phyloP scores from a whole-genome alignment of 768 basidiomycete genomes.

The Galerina marginata region DNA sequence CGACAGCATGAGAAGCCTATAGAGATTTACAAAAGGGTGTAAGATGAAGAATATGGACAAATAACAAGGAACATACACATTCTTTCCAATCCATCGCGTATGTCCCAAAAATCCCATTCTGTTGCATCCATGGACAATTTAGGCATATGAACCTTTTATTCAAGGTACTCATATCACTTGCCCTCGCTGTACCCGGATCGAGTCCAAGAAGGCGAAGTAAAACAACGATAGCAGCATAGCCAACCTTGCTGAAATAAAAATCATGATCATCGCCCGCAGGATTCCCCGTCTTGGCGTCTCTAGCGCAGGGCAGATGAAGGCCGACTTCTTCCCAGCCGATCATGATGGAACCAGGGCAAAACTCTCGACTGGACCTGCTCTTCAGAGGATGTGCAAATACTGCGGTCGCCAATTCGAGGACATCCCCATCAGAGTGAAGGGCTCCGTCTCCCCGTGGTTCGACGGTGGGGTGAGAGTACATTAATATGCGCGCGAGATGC shows the following conservation, averaged over 20 bases:
- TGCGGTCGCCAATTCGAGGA: background rate
- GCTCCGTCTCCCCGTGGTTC: background rate
- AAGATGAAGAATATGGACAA: too few relatives aligned
- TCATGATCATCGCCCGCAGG: background rate
- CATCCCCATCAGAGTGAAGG: background rate
- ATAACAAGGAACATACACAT: background rate
- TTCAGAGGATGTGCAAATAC: background rate
- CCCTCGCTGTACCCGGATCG: background rate
- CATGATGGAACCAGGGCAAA: background rate
- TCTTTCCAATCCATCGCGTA: background rate
- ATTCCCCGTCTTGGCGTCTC: background rate
- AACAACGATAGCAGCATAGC: background rate
- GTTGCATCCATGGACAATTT: background rate
- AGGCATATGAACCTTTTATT: background rate
- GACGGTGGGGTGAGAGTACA: background rate
- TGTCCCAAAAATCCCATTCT: background rate
- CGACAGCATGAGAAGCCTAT: too few relatives aligned
- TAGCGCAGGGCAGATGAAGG: background rate
- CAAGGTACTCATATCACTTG: background rate
- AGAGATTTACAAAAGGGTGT: too few relatives aligned
- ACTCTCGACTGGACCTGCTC: background rate
- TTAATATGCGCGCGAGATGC: background rate
- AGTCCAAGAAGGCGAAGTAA: constrained; percentile 1
- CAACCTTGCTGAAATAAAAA: background rate
- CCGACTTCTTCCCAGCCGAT: constrained; percentile 2